phyloP scores from a whole-genome alignment of 208 protist genomes.

The Trypanosoma scelopori region DNA sequence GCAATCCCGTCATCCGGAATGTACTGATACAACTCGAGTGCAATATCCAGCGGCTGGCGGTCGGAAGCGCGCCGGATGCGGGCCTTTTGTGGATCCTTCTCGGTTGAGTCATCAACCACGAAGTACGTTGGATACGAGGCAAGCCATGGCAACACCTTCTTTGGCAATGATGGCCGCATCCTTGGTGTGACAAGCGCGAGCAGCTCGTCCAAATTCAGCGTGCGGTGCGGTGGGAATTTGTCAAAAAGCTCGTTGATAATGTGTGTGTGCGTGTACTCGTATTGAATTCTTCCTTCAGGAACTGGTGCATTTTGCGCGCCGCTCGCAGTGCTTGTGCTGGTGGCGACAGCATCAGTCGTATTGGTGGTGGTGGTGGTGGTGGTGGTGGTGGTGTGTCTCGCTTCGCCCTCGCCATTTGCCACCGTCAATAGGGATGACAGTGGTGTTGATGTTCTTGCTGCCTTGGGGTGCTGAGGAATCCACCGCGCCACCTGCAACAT shows the following conservation, averaged over 20 bases:
- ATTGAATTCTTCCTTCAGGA: conserved; percentile 3
- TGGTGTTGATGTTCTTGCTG: conserved; percentile 5
- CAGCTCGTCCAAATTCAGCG: conserved; percentile 55
- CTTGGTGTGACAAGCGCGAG: conserved; percentile 51
- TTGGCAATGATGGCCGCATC: conserved; percentile 47
- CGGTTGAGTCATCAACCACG: conserved; percentile 49
- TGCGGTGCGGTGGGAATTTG: conserved; percentile 50
- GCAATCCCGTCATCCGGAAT: conserved; percentile 39
- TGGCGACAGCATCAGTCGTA: too few species aligned
- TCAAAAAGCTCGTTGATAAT: conserved; percentile 77
- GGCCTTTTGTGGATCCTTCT: conserved; percentile 43
- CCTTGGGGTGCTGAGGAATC: conserved; percentile 37
- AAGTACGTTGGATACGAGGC: conserved; percentile 62
- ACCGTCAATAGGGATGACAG: not conserved
- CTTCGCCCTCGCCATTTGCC: too few species aligned
- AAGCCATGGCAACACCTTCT: conserved; percentile 61
- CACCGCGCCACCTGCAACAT: conserved; percentile 86
- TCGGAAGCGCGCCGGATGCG: conserved; percentile 63
- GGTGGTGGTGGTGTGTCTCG: too few species aligned
- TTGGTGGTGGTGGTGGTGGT: too few species aligned
- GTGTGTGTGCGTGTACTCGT: conserved; percentile 52
- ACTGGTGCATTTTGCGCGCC: not conserved
- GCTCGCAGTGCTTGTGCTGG: too few species aligned
- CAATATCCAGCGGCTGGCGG: conserved; percentile 65
- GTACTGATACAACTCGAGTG: conserved; percentile 44